Percentiles rank a stretch among this genome's conserved stretches.
Evolutionary conservation across 2,329 filamentous ascomycete species (phyloP).

Genomic region (Cordyceps fumosorosea): DNA sequence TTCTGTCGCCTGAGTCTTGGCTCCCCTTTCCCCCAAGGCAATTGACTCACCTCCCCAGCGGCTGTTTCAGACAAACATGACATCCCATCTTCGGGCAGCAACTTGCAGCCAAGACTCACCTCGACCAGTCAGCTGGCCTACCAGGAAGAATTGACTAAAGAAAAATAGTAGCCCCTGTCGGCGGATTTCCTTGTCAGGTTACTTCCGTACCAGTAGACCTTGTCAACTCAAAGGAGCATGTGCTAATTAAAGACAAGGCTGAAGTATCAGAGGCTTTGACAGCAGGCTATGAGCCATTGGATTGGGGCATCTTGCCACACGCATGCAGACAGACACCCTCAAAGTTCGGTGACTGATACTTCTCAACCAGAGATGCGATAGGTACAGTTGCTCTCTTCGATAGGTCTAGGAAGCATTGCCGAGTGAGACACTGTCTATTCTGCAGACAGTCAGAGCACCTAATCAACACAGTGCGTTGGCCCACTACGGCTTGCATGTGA

Average conservation of each 20-base stretch:
- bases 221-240: not conserved
- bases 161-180: not conserved
- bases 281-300: no score
- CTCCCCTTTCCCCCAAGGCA: not conserved
- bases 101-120: no score
- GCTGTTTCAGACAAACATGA: not conserved
- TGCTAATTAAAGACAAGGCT: not conserved
- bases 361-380: no score
- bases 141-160: no score
- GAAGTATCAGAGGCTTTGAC: not conserved
- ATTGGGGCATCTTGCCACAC: no score
- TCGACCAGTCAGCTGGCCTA: no score
- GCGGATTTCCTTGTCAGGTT: not conserved
- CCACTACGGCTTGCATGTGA: not conserved
- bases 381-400: no score
- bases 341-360: no score
- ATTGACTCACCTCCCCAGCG: not conserved
- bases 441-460: not conserved
- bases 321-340: no score
- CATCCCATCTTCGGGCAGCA: not conserved
- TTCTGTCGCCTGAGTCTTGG: not conserved
- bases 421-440: not conserved
- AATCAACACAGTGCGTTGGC: not conserved
- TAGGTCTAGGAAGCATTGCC: no score
- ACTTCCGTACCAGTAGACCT: not conserved